Base-by-base conservation (phyloP, 768 basidiomycete species). In the Agaricus subrufescens region DNA sequence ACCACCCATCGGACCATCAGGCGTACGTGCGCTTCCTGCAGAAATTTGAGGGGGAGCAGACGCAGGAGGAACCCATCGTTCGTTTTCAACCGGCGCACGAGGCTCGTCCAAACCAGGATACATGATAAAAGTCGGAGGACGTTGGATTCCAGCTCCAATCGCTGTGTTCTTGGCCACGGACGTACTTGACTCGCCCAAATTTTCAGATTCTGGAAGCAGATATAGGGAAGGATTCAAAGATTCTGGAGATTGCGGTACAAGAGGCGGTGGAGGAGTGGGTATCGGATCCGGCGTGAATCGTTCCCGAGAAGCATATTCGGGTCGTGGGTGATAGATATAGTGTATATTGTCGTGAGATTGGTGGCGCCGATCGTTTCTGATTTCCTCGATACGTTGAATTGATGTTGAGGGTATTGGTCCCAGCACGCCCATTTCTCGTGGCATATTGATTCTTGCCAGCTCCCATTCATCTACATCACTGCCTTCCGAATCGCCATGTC, bases 351-450 rank as follows among this genome's bases (percentile, higher is more conserved):
- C 40, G 27, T 42, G 46, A 10, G 15, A 38, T 10, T 39, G 46
- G 11, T 40, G 26, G 8, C 39, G 29, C 6, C 38, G 45, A 23
- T 42, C 47, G 4, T n/a, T 47, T 54, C 46, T 60, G 8, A 55
- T 55, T 50, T 27, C 47, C 29, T 54, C 45, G 30, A 15, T 50
- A 10, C 58, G 58, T 38, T 49, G 40, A 30, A 55, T 53, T 15
- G 52, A 26, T 23, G 59, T 60, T 26, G 37, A 39, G 19, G 25
- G n/a, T 19, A 23, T 56, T 4, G 60, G 34, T 38, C 49, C 37
- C 4, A 55, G 50, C 15, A 60, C 47, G 30, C 60, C 50, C 19
- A 59, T 46, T 34, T 58, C 49, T 50, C 25, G 23, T 26, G 42
- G 38, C 7, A 19, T 38, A 46, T 19, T 39, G 44, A 30, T 34